These are phyloP conservation scores for Thermothelomyces thermophilus DNA, from an alignment of 2,329 filamentous ascomycete genomes.

Conservation along the genomic window DNA sequence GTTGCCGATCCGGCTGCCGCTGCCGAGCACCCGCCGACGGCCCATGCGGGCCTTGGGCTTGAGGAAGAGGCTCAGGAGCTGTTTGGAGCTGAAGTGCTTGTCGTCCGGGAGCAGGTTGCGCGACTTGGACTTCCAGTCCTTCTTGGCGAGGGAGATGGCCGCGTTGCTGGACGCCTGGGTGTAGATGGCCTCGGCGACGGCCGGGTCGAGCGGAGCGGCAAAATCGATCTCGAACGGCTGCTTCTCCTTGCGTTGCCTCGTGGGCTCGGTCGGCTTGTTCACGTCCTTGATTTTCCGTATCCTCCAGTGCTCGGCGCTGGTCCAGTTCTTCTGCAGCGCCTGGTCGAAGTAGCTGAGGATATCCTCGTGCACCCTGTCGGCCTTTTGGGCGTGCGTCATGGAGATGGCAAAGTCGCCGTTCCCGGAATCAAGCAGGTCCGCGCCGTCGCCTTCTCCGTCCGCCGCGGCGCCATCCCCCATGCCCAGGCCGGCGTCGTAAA, in stretches of 20 bases:
- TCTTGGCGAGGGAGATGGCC: conserved; percentile 79
- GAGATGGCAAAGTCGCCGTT: conserved; percentile 72
- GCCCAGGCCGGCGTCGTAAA: conserved; percentile 59
- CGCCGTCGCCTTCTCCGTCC: conserved; percentile 47
- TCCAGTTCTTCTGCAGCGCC: conserved; percentile 94
- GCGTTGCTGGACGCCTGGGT: conserved; percentile 74
- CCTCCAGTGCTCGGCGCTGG: conserved; percentile 96
- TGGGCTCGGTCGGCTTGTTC: conserved; percentile 55
- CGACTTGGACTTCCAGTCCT: conserved; percentile 91
- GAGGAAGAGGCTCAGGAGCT: conserved; percentile 81
- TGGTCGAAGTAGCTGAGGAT: conserved; percentile 98
- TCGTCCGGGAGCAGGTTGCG: conserved; percentile 92
- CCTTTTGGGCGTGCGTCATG: conserved; percentile 61
- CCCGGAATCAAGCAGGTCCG: conserved; percentile 55
- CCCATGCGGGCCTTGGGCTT: conserved; percentile 87
- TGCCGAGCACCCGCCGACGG: conserved; percentile 49
- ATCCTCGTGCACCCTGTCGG: conserved; percentile 74
- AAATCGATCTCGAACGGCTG: conserved; percentile 96
- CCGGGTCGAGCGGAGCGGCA: conserved; percentile 61
- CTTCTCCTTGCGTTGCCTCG: conserved; percentile 80
- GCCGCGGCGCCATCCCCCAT: conserved; percentile 45
- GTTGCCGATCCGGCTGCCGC: conserved; percentile 37
- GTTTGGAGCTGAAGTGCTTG: conserved; percentile 94
- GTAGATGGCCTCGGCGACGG: conserved; percentile 69
- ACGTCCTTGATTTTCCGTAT: conserved; percentile 85